Conservation (phyloP, 1,284 basidiomycete genomes). For the Malassezia brasiliensis region DNA sequence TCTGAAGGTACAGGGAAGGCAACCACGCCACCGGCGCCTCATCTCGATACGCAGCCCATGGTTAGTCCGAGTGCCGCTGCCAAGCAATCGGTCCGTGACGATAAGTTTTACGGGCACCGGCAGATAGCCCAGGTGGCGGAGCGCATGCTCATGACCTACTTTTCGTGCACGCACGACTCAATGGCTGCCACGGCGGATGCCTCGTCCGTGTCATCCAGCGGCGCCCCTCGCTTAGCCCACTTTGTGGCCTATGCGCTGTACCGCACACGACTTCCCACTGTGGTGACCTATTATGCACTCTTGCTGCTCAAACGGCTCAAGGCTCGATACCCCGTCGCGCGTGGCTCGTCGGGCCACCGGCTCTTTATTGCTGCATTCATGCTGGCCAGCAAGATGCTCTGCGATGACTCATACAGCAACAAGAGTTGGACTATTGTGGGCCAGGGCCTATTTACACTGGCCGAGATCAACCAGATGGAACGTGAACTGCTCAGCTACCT, state of each 20-base stretch:
- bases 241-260: constrained; percentile 48
- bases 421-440: constrained; percentile 48
- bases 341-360: constrained; percentile 47
- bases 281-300: constrained; percentile 43
- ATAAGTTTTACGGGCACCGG: constrained; percentile 14
- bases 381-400: constrained; percentile 46
- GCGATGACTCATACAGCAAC: constrained; percentile 48
- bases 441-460: constrained; percentile 43
- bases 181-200: constrained; percentile 8
- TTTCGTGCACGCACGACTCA: constrained; percentile 12
- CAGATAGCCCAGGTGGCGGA: constrained; percentile 9
- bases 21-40: constrained; percentile 3
- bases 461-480: constrained; percentile 49
- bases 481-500: constrained; percentile 48
- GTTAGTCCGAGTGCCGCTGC: constrained; percentile 3
- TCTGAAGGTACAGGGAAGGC: no score
- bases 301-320: constrained; percentile 45
- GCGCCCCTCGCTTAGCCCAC: constrained; percentile 36
- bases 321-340: constrained; percentile 43
- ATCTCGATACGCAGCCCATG: constrained; percentile 8
- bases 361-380: constrained; percentile 48
- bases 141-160: constrained; percentile 12
- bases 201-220: background rate
- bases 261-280: constrained; percentile 41
- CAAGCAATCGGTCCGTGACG: background rate